These are phyloP conservation scores for Calonectria hongkongensis DNA, from an alignment of 2,329 filamentous ascomycete species.

Conservation along the genomic window DNA sequence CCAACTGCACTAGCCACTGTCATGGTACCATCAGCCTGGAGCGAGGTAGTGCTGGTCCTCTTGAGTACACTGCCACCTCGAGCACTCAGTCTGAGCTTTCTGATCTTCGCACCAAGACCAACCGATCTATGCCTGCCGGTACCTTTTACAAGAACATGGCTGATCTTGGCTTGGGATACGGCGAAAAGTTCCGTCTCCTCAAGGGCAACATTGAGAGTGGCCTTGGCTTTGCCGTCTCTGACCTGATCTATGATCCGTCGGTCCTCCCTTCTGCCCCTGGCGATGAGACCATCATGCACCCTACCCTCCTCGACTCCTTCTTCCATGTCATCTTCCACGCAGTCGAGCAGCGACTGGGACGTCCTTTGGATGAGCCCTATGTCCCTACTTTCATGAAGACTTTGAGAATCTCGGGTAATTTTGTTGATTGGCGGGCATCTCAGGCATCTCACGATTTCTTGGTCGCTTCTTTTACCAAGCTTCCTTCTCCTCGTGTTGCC, in stretches of 20 bases:
- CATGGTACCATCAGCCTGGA: constrained; percentile 48
- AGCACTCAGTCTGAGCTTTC: constrained; percentile 36
- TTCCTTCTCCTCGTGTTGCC: constrained; percentile 51
- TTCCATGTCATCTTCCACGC: constrained; percentile 55
- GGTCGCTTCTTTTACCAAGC: constrained; percentile 50
- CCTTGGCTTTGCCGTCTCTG: constrained; percentile 46
- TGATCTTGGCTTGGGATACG: constrained; percentile 50
- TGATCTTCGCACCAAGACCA: constrained; percentile 47
- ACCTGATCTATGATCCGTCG: constrained; percentile 47
- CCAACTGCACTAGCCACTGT: constrained; percentile 52
- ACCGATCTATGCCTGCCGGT: constrained; percentile 46
- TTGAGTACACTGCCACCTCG: constrained; percentile 42
- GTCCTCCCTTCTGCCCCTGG: constrained; percentile 43
- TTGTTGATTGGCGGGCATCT: constrained; percentile 45
- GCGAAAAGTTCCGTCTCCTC: constrained; percentile 50
- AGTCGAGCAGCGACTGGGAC: constrained; percentile 50
- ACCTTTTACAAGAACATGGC: constrained; percentile 52
- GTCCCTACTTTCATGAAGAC: constrained; percentile 52
- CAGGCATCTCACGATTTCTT: constrained; percentile 41
- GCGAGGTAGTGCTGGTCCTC: constrained; percentile 38
- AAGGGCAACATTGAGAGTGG: constrained; percentile 51
- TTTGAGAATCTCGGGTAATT: constrained; percentile 48
- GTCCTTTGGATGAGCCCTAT: constrained; percentile 51
- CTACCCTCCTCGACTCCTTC: constrained; percentile 52
- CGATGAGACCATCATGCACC: constrained; percentile 52